phyloP scores from a whole-genome alignment of 106 monocot genomes.

The Dendrobium huoshanense region DNA sequence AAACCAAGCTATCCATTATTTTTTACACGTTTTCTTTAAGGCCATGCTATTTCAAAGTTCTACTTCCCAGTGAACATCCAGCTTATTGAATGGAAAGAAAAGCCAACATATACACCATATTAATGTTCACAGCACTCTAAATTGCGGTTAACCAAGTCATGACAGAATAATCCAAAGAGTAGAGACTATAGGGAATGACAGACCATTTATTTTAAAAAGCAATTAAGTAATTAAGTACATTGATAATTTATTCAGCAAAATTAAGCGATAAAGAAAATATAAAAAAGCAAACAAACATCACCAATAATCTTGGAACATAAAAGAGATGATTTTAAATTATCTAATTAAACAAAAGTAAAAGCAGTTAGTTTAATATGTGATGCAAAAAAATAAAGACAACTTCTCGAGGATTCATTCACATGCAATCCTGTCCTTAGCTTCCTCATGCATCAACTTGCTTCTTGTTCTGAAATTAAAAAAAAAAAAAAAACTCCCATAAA shows the following conservation, averaged over 20 bases:
- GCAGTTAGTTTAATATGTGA: not conserved
- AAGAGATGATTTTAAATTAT: not conserved
- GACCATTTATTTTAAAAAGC: not conserved
- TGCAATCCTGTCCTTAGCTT: not conserved
- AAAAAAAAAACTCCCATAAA: not conserved
- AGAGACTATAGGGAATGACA: not conserved
- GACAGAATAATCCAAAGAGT: too few species aligned
- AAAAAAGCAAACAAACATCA: not conserved
- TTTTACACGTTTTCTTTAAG: too few species aligned
- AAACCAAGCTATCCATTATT: too few species aligned
- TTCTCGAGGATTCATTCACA: not conserved
- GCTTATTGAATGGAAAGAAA: too few species aligned
- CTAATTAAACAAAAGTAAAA: not conserved
- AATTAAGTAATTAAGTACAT: not conserved
- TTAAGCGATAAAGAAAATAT: not conserved
- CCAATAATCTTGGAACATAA: not conserved
- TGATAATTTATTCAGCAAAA: not conserved
- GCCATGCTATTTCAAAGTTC: too few species aligned
- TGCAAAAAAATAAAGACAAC: not conserved
- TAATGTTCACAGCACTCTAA: too few species aligned
- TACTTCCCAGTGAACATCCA: too few species aligned
- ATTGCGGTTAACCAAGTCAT: too few species aligned
- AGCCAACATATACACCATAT: too few species aligned
- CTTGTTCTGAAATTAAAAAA: not conserved
- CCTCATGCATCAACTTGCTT: not conserved